Evolutionary conservation across 441 rosid species (phyloP).

Genomic region (Sinapis alba): DNA sequence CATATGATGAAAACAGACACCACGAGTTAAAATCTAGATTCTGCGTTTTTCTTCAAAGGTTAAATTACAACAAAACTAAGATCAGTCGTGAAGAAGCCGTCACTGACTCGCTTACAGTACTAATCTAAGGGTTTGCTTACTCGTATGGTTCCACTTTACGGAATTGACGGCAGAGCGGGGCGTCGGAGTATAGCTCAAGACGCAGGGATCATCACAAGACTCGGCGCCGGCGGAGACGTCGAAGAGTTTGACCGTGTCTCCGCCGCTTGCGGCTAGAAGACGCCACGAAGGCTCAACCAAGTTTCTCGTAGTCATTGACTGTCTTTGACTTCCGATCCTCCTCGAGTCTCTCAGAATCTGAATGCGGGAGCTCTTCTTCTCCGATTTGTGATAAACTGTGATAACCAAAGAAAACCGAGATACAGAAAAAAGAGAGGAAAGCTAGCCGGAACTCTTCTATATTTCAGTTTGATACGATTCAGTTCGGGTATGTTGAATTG

Average conservation of each 20-base stretch:
- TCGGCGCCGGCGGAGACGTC: conserved; percentile 58
- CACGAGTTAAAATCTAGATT: neutral
- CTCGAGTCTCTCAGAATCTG: neutral
- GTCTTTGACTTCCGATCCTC: conserved; percentile 16
- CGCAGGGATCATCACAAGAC: conserved; percentile 74
- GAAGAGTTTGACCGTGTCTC: conserved; percentile 86
- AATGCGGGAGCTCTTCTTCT: conserved; percentile 7
- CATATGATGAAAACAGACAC: neutral
- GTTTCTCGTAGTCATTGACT: conserved; percentile 43
- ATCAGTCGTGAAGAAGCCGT: neutral
- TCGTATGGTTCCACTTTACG: conserved; percentile 86
- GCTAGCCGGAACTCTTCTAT: neutral
- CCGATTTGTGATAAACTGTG: neutral
- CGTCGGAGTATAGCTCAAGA: conserved; percentile 68
- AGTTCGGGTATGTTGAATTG: neutral
- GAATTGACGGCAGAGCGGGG: conserved; percentile 70
- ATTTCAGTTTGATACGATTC: neutral
- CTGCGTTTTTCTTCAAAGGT: neutral
- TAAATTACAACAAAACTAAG: neutral
- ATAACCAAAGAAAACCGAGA: neutral
- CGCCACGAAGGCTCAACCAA: conserved; percentile 63
- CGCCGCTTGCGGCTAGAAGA: conserved; percentile 77
- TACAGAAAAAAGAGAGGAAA: neutral
- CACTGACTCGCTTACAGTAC: neutral
- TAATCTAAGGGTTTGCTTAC: conserved; percentile 43